Conservation (phyloP, 345 rosid genomes). For the Mercurialis annua region DNA sequence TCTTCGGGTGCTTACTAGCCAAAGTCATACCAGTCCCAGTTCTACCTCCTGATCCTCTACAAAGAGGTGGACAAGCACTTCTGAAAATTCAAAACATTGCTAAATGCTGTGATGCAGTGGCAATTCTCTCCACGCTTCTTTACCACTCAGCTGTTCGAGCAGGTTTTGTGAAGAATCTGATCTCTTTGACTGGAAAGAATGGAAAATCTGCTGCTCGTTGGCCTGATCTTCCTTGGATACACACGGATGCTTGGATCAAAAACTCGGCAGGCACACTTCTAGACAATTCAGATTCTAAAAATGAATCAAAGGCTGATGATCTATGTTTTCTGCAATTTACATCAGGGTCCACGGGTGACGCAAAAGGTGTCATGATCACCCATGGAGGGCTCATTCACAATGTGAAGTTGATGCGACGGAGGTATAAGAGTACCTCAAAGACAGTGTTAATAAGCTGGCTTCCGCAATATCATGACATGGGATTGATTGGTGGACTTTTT, state of each 20-base stretch:
- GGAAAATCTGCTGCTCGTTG: conserved; percentile 37
- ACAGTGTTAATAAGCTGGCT: conserved; percentile 67
- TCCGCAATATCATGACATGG: conserved; percentile 79
- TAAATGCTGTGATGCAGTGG: conserved; percentile 49
- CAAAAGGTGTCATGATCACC: conserved; percentile 68
- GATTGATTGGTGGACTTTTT: conserved; percentile 67
- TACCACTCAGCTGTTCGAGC: conserved; percentile 62
- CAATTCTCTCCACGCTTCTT: conserved; percentile 50
- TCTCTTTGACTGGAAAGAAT: conserved; percentile 39
- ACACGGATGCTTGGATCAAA: conserved; percentile 64
- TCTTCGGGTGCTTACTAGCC: conserved; percentile 68
- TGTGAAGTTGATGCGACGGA: conserved; percentile 54
- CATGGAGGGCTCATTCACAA: conserved; percentile 63
- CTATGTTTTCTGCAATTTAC: conserved; percentile 66
- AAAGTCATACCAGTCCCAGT: conserved; percentile 64
- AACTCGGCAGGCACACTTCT: conserved; percentile 27
- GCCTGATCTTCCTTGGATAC: conserved; percentile 67
- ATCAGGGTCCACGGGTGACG: conserved; percentile 71
- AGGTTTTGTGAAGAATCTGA: conserved; percentile 49
- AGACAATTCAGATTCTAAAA: conserved; percentile 3
- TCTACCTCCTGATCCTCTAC: conserved; percentile 66
- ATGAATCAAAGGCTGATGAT: conserved; percentile 42
- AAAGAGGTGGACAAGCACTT: conserved; percentile 74
- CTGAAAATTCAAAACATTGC: conserved; percentile 60
- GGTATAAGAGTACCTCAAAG: conserved; percentile 53